Conservation (phyloP, 2,329 filamentous ascomycete species). For the Berkeleyomyces rouxiae region DNA sequence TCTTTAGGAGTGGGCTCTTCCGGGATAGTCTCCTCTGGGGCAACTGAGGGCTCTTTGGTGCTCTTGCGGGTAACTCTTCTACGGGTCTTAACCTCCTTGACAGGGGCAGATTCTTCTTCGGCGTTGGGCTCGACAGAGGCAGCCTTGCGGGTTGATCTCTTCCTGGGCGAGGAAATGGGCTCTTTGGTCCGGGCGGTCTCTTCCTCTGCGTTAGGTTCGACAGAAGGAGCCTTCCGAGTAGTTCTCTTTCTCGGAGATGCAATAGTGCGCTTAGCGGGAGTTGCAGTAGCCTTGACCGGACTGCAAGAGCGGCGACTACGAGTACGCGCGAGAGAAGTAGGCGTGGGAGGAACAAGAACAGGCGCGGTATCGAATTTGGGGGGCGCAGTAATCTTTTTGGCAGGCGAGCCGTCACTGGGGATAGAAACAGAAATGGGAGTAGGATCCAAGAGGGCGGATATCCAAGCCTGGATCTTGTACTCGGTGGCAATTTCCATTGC, state of each 20-base stretch:
- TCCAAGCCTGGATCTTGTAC: conserved; percentile 75
- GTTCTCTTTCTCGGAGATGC: conserved; percentile 11
- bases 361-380: conserved; percentile 51
- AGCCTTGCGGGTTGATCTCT: conserved; percentile 7
- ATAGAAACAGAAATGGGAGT: conserved; percentile 46
- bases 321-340: conserved; percentile 27
- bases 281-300: conserved; percentile 32
- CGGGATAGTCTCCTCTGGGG: conserved; percentile 21
- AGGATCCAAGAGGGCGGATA: conserved; percentile 82
- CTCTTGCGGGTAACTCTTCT: conserved; percentile 12
- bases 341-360: conserved; percentile 32
- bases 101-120: neutral
- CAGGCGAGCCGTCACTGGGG: conserved; percentile 46
- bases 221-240: conserved; percentile 10
- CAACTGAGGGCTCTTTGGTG: conserved; percentile 25
- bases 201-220: conserved; percentile 8
- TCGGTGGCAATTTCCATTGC: conserved; percentile 73
- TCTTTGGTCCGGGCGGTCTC: conserved; percentile 3
- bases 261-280: conserved; percentile 34
- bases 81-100: conserved; percentile 10
- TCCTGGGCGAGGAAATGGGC: conserved; percentile 4
- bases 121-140: conserved; percentile 7
- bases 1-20: conserved; percentile 19
- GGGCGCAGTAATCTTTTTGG: conserved; percentile 63
- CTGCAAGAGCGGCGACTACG: conserved; percentile 41